These are phyloP conservation scores for Auricularia sp. DNA, from an alignment of 768 basidiomycete genomes.

Conservation along the genomic window DNA sequence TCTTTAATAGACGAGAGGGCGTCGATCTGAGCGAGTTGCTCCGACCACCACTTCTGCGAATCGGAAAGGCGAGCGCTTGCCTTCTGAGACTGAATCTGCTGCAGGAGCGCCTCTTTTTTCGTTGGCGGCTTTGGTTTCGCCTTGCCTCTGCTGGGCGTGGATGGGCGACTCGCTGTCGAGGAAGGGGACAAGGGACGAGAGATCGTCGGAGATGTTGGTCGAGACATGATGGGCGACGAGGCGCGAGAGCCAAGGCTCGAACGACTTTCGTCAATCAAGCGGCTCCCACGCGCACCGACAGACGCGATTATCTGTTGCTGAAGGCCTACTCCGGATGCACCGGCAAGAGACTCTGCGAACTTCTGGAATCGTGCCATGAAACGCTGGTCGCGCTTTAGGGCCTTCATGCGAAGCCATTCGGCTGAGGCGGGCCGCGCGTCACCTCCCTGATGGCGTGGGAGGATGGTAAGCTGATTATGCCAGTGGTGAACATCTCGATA, in stretches of 20 bases:
- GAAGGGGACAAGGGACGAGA: no score
- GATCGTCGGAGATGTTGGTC: neutral
- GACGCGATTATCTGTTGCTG: slow-evolving; percentile 44
- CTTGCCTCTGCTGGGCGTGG: neutral
- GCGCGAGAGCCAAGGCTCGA: neutral
- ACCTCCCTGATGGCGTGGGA: slow-evolving; percentile 48
- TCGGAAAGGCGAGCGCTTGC: slow-evolving; percentile 28
- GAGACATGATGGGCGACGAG: slow-evolving; percentile 2
- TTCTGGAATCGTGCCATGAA: slow-evolving; percentile 47
- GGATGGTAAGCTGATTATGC: slow-evolving; percentile 41
- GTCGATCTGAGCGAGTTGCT: slow-evolving; percentile 31
- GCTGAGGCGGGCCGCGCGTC: slow-evolving; percentile 22
- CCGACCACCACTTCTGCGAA: slow-evolving; percentile 42
- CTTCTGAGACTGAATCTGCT: slow-evolving; percentile 37
- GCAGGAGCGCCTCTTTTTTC: slow-evolving; percentile 32
- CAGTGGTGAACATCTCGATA: slow-evolving; percentile 50
- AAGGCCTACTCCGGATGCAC: slow-evolving; percentile 44
- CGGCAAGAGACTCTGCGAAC: slow-evolving; percentile 54
- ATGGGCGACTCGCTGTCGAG: neutral
- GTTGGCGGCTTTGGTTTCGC: slow-evolving; percentile 24
- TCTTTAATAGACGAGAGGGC: slow-evolving; percentile 21
- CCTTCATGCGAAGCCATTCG: slow-evolving; percentile 27
- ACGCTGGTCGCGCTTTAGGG: slow-evolving; percentile 38
- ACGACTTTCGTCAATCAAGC: neutral
- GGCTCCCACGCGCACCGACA: slow-evolving; percentile 17